Percentiles rank a stretch among this genome's conserved stretches.
These are phyloP conservation scores for Silene conica DNA, from an alignment of 148 eudicot genomes.

Conservation along the genomic window DNA sequence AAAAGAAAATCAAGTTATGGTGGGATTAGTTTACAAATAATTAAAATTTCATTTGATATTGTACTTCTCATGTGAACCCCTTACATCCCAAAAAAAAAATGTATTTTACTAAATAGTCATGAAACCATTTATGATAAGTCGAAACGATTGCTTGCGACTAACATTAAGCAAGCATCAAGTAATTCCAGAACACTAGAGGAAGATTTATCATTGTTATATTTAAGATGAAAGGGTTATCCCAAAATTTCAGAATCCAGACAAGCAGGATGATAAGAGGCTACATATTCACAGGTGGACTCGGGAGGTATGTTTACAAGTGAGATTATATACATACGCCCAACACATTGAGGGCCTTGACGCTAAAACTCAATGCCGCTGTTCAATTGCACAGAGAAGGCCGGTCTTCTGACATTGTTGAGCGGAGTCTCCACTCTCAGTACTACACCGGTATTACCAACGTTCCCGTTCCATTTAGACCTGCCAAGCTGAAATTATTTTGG, in stretches of 20 bases:
- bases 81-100: too few species aligned
- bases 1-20: too few species aligned
- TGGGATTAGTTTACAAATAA: too few species aligned
- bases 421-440: slow-evolving; percentile 81
- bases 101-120: too few species aligned
- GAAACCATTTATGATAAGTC: too few species aligned
- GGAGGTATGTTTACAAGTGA: slow-evolving; percentile 21
- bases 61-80: too few species aligned
- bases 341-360: slow-evolving; percentile 13
- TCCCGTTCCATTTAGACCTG: slow-evolving; percentile 97
- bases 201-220: too few species aligned
- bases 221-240: slow-evolving; percentile 13
- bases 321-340: slow-evolving; percentile 33
- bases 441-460: slow-evolving; percentile 75
- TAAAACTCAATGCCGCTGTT: slow-evolving; percentile 90
- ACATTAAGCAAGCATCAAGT: too few species aligned
- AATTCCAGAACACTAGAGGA: too few species aligned
- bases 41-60: too few species aligned
- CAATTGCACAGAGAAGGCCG: slow-evolving; percentile 75
- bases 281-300: slow-evolving; percentile 23
- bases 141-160: too few species aligned
- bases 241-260: slow-evolving; percentile 35
- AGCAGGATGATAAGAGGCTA: slow-evolving; percentile 19
- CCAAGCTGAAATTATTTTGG: slow-evolving; percentile 55
- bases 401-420: slow-evolving; percentile 59